These are phyloP conservation scores for Coemansia sp. DNA, from an alignment of 192 early-diverging fungal species.

Conservation along the genomic window DNA sequence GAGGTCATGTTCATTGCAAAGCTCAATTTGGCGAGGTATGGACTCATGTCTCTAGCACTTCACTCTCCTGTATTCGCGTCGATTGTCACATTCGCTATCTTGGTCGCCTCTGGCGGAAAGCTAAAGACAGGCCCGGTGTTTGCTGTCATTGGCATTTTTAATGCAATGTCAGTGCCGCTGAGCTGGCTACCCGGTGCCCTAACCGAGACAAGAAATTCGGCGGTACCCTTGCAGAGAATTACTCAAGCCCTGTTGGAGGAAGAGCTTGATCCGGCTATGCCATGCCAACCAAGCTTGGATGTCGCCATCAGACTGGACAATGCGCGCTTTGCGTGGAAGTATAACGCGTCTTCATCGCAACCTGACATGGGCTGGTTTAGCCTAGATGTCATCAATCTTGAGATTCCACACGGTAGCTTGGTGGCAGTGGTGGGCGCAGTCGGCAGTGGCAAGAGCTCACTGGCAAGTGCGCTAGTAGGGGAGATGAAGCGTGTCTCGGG, in stretches of 20 bases:
- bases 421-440: conserved; percentile 67
- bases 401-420: conserved; percentile 55
- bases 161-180: conserved; percentile 42
- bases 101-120: conserved; percentile 21
- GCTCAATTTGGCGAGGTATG: conserved; percentile 37
- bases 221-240: conserved; percentile 38
- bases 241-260: conserved; percentile 35
- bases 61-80: conserved; percentile 47
- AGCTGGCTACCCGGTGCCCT: conserved; percentile 46
- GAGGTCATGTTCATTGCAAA: conserved; percentile 34
- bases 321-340: conserved; percentile 36
- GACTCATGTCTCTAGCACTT: conserved; percentile 41
- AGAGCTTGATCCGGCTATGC: conserved; percentile 16
- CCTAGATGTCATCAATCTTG: conserved; percentile 50
- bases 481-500: conserved; percentile 58
- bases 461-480: conserved; percentile 56
- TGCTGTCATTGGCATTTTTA: conserved; percentile 52
- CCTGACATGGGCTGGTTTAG: conserved; percentile 10
- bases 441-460: conserved; percentile 65
- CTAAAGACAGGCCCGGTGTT: conserved; percentile 42
- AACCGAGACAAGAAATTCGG: conserved; percentile 40
- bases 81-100: conserved; percentile 36
- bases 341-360: background rate
- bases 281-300: conserved; percentile 9
- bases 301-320: conserved; percentile 21